A percentile compares a stretch with the other conserved stretches of the same genome.
Evolutionary conservation across 1,284 basidiomycete genomes (phyloP).

Genomic region (Cryptococcus maquisensis): DNA sequence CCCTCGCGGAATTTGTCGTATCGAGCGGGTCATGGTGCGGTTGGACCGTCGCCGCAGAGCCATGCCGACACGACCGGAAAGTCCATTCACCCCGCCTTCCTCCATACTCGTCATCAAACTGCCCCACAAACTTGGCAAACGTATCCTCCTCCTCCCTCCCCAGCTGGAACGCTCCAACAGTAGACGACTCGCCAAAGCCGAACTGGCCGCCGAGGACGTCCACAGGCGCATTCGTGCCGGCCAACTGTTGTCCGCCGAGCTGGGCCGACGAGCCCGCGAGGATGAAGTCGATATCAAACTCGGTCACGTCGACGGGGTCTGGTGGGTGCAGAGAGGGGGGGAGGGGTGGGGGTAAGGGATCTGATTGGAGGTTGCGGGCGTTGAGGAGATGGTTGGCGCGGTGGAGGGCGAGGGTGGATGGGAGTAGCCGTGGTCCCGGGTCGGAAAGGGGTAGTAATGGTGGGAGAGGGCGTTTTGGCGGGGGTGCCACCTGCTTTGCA

Average conservation of each 20-base stretch:
- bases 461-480: conserved; percentile 35
- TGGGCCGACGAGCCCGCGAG: conserved; percentile 44
- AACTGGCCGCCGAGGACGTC: not conserved
- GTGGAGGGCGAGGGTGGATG: conserved; percentile 46
- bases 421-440: conserved; percentile 46
- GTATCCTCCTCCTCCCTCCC: conserved; percentile 47
- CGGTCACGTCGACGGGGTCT: conserved; percentile 47
- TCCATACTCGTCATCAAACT: conserved; percentile 50
- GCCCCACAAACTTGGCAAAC: conserved; percentile 51
- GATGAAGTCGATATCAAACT: conserved; percentile 52
- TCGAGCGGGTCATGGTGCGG: conserved; percentile 21
- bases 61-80: conserved; percentile 31
- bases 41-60: not conserved
- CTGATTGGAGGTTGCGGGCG: conserved; percentile 41
- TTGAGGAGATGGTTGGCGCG: conserved; percentile 46
- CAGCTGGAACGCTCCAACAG: conserved; percentile 22
- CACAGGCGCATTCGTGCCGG: not conserved
- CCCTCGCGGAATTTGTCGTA: not conserved
- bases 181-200: not conserved
- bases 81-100: conserved; percentile 50
- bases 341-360: conserved; percentile 47
- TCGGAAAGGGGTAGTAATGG: conserved; percentile 48
- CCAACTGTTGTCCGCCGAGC: conserved; percentile 27
- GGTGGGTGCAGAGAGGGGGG: conserved; percentile 48
- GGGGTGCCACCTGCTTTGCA: conserved; percentile 2